A percentile compares a stretch with the other conserved stretches of the same genome.
Conservation (phyloP, 202 grass and related monocot genomes). For the Brachypodium distachyon region DNA sequence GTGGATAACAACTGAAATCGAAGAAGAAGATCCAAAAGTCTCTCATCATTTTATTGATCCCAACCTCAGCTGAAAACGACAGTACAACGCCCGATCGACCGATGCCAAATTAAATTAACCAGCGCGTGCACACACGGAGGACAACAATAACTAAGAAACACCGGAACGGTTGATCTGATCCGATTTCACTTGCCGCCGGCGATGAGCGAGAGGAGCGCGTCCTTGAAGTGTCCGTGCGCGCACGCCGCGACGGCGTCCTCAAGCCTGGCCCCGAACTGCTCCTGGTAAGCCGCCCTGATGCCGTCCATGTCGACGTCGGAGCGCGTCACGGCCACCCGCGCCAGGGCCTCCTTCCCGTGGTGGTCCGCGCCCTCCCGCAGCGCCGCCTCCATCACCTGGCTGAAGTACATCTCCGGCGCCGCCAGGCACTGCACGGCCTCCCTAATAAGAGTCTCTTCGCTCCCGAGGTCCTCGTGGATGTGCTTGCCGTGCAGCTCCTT, state of each 20-base stretch:
- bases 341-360: conserved; percentile 50
- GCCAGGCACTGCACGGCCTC: conserved; percentile 72
- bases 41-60: not conserved
- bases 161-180: too few species aligned
- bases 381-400: conserved; percentile 51
- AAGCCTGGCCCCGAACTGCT: conserved; percentile 49
- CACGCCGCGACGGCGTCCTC: conserved; percentile 48
- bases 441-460: conserved; percentile 31
- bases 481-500: conserved; percentile 43
- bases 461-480: conserved; percentile 41
- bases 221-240: conserved; percentile 65
- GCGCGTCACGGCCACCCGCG: conserved; percentile 65
- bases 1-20: not conserved
- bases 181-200: conserved; percentile 45
- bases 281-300: conserved; percentile 42
- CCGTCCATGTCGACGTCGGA: conserved; percentile 71
- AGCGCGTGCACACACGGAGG: not conserved
- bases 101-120: not conserved
- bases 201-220: conserved; percentile 70
- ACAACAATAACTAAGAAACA: too few species aligned
- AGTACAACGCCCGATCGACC: not conserved
- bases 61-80: conserved; percentile 2
- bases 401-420: conserved; percentile 72
- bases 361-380: conserved; percentile 49
- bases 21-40: not conserved